Conservation (phyloP, 768 basidiomycete species). For the Tulasnella sp. region DNA sequence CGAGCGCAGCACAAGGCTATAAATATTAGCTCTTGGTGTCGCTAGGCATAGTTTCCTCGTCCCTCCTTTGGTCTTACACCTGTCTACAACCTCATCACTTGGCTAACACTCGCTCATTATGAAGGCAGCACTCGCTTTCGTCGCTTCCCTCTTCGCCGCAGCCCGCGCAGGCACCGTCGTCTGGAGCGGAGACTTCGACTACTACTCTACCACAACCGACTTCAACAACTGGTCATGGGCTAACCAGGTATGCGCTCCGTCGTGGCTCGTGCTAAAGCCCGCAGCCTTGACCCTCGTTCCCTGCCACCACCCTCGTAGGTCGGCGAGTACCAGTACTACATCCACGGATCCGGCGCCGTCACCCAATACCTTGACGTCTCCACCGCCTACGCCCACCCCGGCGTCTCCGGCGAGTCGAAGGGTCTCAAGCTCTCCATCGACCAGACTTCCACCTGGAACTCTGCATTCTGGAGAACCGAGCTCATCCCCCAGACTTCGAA, state of each 20-base stretch:
- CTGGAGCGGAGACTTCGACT: conserved; percentile 45
- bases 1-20: neutral
- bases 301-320: neutral
- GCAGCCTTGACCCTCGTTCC: neutral
- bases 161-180: conserved; percentile 55
- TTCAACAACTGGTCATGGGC: conserved; percentile 56
- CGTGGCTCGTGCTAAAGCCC: neutral
- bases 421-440: conserved; percentile 59
- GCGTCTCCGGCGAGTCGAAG: conserved; percentile 53
- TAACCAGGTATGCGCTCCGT: conserved; percentile 54
- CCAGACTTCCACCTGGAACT: conserved; percentile 30
- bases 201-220: conserved; percentile 12
- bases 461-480: conserved; percentile 38
- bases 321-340: conserved; percentile 44
- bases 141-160: conserved; percentile 39
- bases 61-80: neutral
- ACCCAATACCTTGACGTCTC: conserved; percentile 58
- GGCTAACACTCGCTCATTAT: conserved; percentile 29
- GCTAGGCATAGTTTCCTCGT: neutral
- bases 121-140: conserved; percentile 36
- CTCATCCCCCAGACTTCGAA: conserved; percentile 51
- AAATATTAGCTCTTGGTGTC: neutral
- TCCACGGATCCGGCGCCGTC: conserved; percentile 58
- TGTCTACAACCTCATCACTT: neutral
- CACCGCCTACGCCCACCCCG: conserved; percentile 62